phyloP scores from a whole-genome alignment of 441 rosid species.

The Adansonia madagascariensis region DNA sequence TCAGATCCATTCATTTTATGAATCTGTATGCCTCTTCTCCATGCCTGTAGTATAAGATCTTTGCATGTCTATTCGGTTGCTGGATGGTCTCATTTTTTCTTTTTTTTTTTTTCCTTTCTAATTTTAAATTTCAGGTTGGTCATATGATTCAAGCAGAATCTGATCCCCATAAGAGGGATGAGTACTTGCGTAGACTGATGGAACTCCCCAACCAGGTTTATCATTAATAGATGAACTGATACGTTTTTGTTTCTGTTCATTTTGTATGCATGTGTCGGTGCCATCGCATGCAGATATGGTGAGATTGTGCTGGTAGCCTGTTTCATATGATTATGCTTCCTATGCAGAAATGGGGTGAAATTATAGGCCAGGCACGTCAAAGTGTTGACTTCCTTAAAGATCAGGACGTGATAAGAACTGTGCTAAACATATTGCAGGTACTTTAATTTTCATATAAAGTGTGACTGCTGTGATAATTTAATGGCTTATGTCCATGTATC shows the following conservation, averaged over 20 bases:
- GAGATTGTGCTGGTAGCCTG: slow-evolving; percentile 11
- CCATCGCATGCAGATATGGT: not conserved
- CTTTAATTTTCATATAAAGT: slow-evolving; percentile 7
- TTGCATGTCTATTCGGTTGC: not conserved
- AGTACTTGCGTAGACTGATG: slow-evolving; percentile 94
- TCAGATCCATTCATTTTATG: slow-evolving; percentile 98
- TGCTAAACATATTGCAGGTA: slow-evolving; percentile 97
- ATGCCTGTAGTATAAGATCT: not conserved
- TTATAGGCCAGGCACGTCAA: slow-evolving; percentile 96
- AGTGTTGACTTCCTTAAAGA: slow-evolving; percentile 96
- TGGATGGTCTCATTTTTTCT: not conserved
- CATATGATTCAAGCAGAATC: slow-evolving; percentile 99
- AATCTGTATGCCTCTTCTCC: slow-evolving; percentile 64
- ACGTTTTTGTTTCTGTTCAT: not conserved
- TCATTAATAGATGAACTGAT: slow-evolving; percentile 7
- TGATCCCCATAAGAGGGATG: slow-evolving; percentile 97
- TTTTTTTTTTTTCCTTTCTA: not conserved
- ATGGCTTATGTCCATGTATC: not conserved
- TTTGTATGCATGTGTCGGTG: not conserved
- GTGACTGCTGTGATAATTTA: not conserved
- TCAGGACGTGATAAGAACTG: slow-evolving; percentile 86
- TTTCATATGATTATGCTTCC: slow-evolving; percentile 29
- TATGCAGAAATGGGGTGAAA: slow-evolving; percentile 96
- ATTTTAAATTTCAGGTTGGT: slow-evolving; percentile 64
- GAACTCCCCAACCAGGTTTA: slow-evolving; percentile 92